These are phyloP conservation scores for Tolypocladium nubicola DNA, from an alignment of 2,329 filamentous ascomycete genomes.

Conservation along the genomic window DNA sequence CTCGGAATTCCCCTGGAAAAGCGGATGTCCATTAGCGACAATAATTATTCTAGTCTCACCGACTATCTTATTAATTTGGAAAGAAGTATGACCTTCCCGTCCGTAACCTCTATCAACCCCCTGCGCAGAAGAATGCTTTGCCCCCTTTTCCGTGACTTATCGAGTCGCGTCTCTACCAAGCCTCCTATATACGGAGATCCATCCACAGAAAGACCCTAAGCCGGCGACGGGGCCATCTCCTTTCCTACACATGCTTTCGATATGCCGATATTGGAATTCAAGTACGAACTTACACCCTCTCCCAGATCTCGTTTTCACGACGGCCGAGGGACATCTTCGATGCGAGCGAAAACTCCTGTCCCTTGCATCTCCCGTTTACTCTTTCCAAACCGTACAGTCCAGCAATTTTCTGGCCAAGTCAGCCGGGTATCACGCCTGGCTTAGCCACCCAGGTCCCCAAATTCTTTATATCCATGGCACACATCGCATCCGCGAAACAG, in stretches of 20 bases:
- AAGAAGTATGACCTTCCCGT: not conserved
- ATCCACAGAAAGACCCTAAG: not conserved
- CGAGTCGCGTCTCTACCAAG: not conserved
- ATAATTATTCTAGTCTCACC: not conserved
- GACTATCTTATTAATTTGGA: not conserved
- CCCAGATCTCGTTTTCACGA: not conserved
- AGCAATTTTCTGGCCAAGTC: not conserved
- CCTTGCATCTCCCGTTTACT: not conserved
- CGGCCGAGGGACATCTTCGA: not conserved
- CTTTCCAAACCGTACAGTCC: not conserved
- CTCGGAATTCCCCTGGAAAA: not conserved
- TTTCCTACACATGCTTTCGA: no score
- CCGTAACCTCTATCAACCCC: not conserved
- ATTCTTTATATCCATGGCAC: not conserved
- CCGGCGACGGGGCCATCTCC: not conserved
- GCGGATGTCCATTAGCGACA: not conserved
- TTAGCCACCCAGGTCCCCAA: not conserved
- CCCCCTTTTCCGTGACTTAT: not conserved
- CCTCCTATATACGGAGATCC: not conserved
- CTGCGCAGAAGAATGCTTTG: not conserved
- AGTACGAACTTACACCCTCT: not conserved
- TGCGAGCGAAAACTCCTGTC: not conserved
- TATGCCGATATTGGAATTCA: not conserved
- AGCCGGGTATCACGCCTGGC: not conserved
- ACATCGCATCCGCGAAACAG: not conserved